Percentiles rank a stretch among this genome's conserved stretches.
These are phyloP conservation scores for Globisporangium emineosum DNA, from an alignment of 352 stramenopile genomes.

Conservation along the genomic window DNA sequence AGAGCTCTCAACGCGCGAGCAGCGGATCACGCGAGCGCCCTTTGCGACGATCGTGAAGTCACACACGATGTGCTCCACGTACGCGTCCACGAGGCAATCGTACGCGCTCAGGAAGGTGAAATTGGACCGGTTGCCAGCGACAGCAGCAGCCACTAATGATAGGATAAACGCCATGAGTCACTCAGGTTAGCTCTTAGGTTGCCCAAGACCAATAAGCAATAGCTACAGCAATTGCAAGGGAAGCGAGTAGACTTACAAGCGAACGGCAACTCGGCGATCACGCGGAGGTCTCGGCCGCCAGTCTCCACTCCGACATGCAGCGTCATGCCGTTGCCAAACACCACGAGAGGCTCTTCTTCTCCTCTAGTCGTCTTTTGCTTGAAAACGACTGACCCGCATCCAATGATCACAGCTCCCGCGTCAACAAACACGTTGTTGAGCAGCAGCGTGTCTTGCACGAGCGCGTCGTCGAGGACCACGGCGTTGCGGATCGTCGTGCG, in stretches of 20 bases:
- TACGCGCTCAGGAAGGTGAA: conserved; percentile 38
- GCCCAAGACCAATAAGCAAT: too few relatives aligned
- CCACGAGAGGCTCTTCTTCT: neutral
- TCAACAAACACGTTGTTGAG: conserved; percentile 50
- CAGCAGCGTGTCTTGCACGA: conserved; percentile 69
- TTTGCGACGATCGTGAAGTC: conserved; percentile 50
- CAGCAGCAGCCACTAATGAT: conserved; percentile 33
- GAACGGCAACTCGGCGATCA: conserved; percentile 77
- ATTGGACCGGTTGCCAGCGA: conserved; percentile 47
- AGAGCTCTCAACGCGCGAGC: conserved; percentile 47
- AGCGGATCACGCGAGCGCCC: conserved; percentile 57
- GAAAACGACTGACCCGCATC: conserved; percentile 60
- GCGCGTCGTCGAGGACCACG: conserved; percentile 66
- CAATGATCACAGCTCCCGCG: conserved; percentile 44
- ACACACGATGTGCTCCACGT: conserved; percentile 37
- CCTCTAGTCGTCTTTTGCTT: neutral
- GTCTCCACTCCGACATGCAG: conserved; percentile 83
- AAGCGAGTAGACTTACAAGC: conserved; percentile 27
- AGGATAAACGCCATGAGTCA: neutral
- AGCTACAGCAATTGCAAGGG: too few relatives aligned
- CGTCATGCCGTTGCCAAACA: conserved; percentile 54
- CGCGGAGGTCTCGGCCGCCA: conserved; percentile 63
- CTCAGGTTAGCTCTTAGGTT: neutral
- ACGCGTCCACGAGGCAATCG: conserved; percentile 47
- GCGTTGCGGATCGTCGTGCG: conserved; percentile 58